Evolutionary conservation across 2,329 filamentous ascomycete species (phyloP), one percentile per base, ranked within the genome.

Genomic region (Trichoderma atrobrunneum): DNA sequence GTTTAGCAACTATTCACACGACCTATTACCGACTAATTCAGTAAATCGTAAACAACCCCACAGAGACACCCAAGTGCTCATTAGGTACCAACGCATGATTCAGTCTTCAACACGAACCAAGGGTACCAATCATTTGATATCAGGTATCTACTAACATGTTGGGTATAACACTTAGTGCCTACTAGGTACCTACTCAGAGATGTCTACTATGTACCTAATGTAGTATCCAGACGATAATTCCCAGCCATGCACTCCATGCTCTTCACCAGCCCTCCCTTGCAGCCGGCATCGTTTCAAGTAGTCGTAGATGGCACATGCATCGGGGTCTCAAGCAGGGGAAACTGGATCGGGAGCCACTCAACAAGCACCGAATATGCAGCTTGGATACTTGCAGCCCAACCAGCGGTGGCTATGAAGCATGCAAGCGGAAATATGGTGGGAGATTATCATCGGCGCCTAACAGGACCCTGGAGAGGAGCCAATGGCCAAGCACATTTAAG

Each of bases 361-460:
- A 36, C 7, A 26, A 43, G 28, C 57, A 21, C 39, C 14, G 30
- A 54, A 62, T 28, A 54, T 62, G 67, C 67, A 62, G 67, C 57
- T 54, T 28, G 67, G 28, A 54, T 51, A 51, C 28, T 51, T 60
- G 57, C 67, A 70, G 67, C 67, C 67, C 57, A 62, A 70, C 39
- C 67, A 62, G 36, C 56, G 39, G 39, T 36, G 39, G 30, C 39
- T 21, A 34, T 51, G 21, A 61, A 21, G 57, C 67, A 51, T 21
- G 39, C 28, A 12, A 18, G 11, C 67, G 30, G 67, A 26, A 54
- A 54, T 7, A 21, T 21, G 56, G 32, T 32, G 51, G 24, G 34
- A 32, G 26, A 30, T 28, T 36, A 36, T 36, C 34, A 26, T 61
- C 36, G 66, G 36, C 56, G 56, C 67, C 67, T 62, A 61, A 61